A percentile compares a stretch with the other conserved stretches of the same genome.
Evolutionary conservation across 2,329 filamentous ascomycete species (phyloP).

Genomic region (Phialemonium atrogriseum): DNA sequence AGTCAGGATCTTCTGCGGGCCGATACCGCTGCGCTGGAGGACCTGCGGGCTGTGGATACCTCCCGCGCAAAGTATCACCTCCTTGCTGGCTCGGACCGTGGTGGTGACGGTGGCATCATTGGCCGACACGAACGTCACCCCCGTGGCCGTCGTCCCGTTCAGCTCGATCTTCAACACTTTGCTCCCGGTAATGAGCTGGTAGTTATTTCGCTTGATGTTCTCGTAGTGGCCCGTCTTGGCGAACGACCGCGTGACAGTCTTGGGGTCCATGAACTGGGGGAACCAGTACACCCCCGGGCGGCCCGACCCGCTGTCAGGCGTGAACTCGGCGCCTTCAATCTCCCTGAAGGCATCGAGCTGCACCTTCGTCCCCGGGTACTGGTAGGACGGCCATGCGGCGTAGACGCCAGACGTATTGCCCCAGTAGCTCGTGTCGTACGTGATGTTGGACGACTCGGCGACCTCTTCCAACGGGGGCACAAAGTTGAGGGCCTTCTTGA

Average conservation of each 20-base stretch:
- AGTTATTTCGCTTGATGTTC: slow-evolving; percentile 10
- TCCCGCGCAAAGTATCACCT: no score
- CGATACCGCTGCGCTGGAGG: no score
- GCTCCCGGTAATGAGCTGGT: slow-evolving; percentile 8
- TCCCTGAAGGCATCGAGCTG: slow-evolving; percentile 27
- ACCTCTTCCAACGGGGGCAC: slow-evolving; percentile 5
- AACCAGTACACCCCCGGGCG: slow-evolving; percentile 19
- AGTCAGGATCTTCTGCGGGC: no score
- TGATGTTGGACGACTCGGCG: slow-evolving; percentile 18
- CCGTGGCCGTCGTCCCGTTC: slow-evolving; percentile 1
- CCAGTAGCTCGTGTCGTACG: slow-evolving; percentile 25
- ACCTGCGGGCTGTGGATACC: not conserved
- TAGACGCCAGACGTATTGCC: slow-evolving; percentile 26
- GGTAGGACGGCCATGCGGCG: slow-evolving; percentile 28
- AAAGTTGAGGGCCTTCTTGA: slow-evolving; percentile 18
- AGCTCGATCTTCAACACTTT: slow-evolving; percentile 3
- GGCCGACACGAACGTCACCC: slow-evolving; percentile 18
- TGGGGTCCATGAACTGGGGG: slow-evolving; percentile 11
- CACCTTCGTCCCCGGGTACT: slow-evolving; percentile 23
- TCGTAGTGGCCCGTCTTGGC: slow-evolving; percentile 14
- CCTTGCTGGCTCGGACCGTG: no score
- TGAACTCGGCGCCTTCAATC: slow-evolving; percentile 16
- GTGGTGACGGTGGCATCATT: slow-evolving; percentile 9
- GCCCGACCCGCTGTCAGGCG: slow-evolving; percentile 16
- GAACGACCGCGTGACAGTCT: slow-evolving; percentile 9